Evolutionary conservation across 2,329 filamentous ascomycete species (phyloP).

Genomic region (Chaetomium sp.): DNA sequence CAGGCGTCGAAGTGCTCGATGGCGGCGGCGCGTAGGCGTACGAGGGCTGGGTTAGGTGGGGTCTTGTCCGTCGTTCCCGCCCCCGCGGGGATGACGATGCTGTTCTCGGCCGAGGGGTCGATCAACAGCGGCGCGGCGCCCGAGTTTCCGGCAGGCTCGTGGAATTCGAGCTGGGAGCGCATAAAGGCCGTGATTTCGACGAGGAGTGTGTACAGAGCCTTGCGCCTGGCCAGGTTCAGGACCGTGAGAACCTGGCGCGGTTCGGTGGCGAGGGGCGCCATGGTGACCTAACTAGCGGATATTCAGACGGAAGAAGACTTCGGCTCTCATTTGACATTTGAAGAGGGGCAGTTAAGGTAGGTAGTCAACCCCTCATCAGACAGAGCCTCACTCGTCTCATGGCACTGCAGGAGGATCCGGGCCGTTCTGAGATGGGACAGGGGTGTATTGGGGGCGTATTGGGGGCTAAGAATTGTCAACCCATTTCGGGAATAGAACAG

Average conservation of each 20-base stretch:
- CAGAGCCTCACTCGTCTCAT: neutral
- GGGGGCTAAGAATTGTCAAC: neutral
- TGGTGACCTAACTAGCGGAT: constrained; percentile 32
- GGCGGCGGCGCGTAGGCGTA: constrained; percentile 53
- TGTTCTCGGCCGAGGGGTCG: constrained; percentile 30
- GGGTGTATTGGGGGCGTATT: neutral
- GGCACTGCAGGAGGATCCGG: neutral
- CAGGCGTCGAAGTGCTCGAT: constrained; percentile 76
- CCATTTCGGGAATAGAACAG: neutral
- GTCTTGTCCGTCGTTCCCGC: constrained; percentile 17
- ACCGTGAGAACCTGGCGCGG: constrained; percentile 59
- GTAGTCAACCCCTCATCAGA: neutral
- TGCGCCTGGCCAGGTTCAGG: constrained; percentile 55
- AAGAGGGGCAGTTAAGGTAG: neutral
- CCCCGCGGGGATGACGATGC: constrained; percentile 17
- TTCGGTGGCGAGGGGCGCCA: constrained; percentile 58
- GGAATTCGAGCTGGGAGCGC: constrained; percentile 53
- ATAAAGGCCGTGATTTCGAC: constrained; percentile 57
- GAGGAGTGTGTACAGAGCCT: constrained; percentile 54
- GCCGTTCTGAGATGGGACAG: neutral
- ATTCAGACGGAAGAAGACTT: neutral
- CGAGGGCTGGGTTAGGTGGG: constrained; percentile 39
- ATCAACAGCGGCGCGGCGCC: constrained; percentile 32
- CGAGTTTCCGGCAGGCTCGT: constrained; percentile 38
- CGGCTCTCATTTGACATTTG: neutral